Evolutionary conservation across 192 early-diverging fungal genomes (phyloP), one percentile per base, ranked within the genome.

Genomic region (Mortierella alpina): DNA sequence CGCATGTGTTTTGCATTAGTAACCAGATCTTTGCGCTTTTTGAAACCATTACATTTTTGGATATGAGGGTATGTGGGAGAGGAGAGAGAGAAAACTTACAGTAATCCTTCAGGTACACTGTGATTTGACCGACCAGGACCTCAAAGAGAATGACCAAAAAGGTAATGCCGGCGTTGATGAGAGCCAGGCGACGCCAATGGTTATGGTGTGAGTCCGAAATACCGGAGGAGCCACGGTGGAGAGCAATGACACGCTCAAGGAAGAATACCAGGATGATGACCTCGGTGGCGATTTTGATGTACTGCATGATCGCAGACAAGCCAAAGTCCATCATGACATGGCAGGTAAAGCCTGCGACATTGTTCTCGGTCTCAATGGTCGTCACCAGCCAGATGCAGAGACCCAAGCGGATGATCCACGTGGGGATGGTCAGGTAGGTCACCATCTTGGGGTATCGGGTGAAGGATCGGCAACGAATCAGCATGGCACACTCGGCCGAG

Each of bases 71-170:
- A n/a, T n/a, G n/a, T n/a, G n/a, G n/a, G n/a, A 55, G 49, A 55
- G 20, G 11, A 50, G 23, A 55, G 4, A 23, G 54, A 63, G 22
- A 48, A 18, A 48, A 63, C 76, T 57, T 72, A 80, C 77, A 48
- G 44, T 80, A 80, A 15, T 51, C 77, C 7, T 57, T 66, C 48
- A 72, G 31, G 55, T 72, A 68, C 47, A 72, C 70, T 6, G 77
- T 80, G 42, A 80, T 54, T 39, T 80, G 77, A 47, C 77, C 77
- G 15, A 80, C 77, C 7, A 80, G 60, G 39, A 80, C 42, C 70
- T 80, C 77, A 51, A 68, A 80, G 44, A 79, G 69, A 65, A 80
- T 72, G 48, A 72, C 70, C 70, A 80, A 59, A 55, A 80, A 80
- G 10, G 77, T 72, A 62, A 80, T 80, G 11, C 70, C 60, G 7